Percentiles rank a stretch among this genome's conserved stretches.
These are phyloP conservation scores for Anisodus tanguticus DNA, from an alignment of 257 asterid genomes.

Conservation along the genomic window DNA sequence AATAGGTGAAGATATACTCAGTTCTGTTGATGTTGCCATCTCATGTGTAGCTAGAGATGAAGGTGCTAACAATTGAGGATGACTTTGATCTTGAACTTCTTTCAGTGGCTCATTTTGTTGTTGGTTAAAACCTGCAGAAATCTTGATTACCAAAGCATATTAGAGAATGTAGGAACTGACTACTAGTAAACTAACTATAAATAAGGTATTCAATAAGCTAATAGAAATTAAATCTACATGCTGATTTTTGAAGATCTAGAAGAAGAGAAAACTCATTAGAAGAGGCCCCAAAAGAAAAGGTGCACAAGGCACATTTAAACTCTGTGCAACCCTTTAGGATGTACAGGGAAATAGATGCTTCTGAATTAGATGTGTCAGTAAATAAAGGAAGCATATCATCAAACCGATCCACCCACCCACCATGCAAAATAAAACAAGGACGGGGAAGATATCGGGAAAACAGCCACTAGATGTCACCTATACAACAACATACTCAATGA, in stretches of 20 bases:
- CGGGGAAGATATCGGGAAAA: background rate
- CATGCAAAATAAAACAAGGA: slow-evolving; percentile 19
- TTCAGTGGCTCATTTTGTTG: slow-evolving; percentile 46
- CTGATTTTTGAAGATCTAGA: background rate
- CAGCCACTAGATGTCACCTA: background rate
- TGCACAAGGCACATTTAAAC: background rate
- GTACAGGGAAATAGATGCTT: background rate
- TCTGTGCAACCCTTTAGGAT: background rate
- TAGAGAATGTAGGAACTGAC: slow-evolving; percentile 26
- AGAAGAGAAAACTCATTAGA: background rate
- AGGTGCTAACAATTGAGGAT: slow-evolving; percentile 51
- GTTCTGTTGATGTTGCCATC: slow-evolving; percentile 33
- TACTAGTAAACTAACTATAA: background rate
- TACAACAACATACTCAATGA: too few relatives aligned
- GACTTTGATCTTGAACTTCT: slow-evolving; percentile 59
- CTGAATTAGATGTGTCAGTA: background rate
- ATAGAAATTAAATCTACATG: background rate
- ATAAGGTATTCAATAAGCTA: background rate
- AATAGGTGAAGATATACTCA: slow-evolving; percentile 42
- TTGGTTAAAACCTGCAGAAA: slow-evolving; percentile 55
- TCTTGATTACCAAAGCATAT: slow-evolving; percentile 47
- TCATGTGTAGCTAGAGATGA: slow-evolving; percentile 49
- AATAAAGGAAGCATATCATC: slow-evolving; percentile 16
- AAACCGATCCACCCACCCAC: background rate
- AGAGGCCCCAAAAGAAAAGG: background rate